Evolutionary conservation across 257 asterid genomes (phyloP), one percentile per base, ranked within the genome.

Genomic region (Primulina eburnea): DNA sequence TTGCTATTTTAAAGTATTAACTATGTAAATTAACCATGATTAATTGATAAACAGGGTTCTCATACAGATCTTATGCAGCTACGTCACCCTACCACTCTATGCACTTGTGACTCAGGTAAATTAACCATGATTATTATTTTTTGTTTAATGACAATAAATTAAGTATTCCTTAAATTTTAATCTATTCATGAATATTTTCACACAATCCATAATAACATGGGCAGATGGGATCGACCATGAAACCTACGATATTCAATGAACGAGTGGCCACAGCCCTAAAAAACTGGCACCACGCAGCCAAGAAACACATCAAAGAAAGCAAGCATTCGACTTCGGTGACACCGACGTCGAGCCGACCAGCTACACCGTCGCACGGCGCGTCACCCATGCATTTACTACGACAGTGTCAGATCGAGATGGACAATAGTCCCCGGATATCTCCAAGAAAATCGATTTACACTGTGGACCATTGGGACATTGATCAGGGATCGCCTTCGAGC

Each of bases 51-150:
- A 71, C 80, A 94, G 99, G 80, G 64, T 91, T 56, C 83, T 94
- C 68, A 86, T 87, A 18, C 95, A 91, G 71, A 78, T 88, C 28
- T 80, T 94, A 11, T 94, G 99, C 81, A 89, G 97, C 63, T 94
- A 91, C 21, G 97, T 94, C 20, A 94, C 96, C 1, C 97, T 94
- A 38, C 97, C 99, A 16, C 92, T 91, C 0, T 89, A 91, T 76
- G 99, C 97, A 71, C 95, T 94, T 6, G 99, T 91, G 7, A 91
- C 97, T 43, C 99, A 91, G 99, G 99, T n/a, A n/a, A n/a, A n/a
- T n/a, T n/a, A n/a, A n/a, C n/a, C n/a, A n/a, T n/a, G n/a, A n/a
- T n/a, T n/a, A n/a, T n/a, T n/a, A n/a, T n/a, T n/a, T 28, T 28
- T 28, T 28, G 29, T 28, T 28, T 28, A 28, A 1, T 28, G 29